Percentiles rank a stretch among this genome's conserved stretches.
phyloP scores from a whole-genome alignment of 106 monocot genomes.

The Amphibolis antarctica region DNA sequence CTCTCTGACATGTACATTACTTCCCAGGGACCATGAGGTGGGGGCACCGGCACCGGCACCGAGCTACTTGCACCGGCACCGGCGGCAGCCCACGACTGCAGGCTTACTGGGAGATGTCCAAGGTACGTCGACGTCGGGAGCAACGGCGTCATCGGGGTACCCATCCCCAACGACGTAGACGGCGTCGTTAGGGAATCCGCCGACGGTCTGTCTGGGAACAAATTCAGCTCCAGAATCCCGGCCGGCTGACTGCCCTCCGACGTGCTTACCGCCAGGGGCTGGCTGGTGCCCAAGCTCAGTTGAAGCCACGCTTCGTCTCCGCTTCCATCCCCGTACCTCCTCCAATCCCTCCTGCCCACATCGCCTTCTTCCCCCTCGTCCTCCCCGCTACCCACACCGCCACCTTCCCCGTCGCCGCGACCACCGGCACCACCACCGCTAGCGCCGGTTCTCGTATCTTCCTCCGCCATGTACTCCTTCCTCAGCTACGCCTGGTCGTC shows the following conservation, averaged over 20 bases:
- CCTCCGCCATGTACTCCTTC: background rate
- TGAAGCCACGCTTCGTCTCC: slow-evolving; percentile 25
- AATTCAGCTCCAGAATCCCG: slow-evolving; percentile 8
- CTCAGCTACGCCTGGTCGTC: background rate
- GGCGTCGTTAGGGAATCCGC: background rate
- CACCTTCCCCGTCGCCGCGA: background rate
- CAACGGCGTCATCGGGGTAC: background rate
- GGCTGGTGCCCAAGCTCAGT: slow-evolving; percentile 22
- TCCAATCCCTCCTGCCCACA: slow-evolving; percentile 10
- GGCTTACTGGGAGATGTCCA: no score
- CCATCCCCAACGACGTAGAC: background rate
- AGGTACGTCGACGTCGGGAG: slow-evolving; percentile 5
- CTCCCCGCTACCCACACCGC: background rate
- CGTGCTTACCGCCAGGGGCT: background rate
- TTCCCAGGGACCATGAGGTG: background rate
- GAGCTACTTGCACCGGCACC: background rate
- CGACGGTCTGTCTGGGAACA: slow-evolving; percentile 5
- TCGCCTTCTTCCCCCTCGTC: slow-evolving; percentile 6
- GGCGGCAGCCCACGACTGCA: slow-evolving; percentile 5
- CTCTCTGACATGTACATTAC: background rate
- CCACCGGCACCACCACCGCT: background rate
- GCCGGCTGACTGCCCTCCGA: background rate
- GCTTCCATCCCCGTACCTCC: background rate
- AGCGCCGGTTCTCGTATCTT: background rate
- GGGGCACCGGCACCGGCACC: background rate